Evolutionary conservation across 1,284 basidiomycete genomes (phyloP).

Genomic region (Gomphus bonarii): DNA sequence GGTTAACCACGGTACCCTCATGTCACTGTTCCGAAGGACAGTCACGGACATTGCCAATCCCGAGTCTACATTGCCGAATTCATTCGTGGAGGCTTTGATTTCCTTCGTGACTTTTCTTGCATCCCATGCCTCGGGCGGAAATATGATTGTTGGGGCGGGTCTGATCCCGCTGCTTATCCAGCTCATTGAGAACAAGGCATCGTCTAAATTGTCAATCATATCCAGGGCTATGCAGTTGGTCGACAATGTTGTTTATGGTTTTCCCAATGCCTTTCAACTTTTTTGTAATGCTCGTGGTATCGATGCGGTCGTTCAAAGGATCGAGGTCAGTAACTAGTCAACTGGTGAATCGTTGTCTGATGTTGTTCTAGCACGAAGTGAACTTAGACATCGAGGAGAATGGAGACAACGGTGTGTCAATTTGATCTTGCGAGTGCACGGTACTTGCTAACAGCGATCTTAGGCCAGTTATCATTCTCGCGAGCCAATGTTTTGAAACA

Average conservation of each 20-base stretch:
- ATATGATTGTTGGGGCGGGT: slow-evolving; percentile 96
- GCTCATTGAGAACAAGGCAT: slow-evolving; percentile 68
- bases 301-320: slow-evolving; percentile 75
- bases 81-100: slow-evolving; percentile 80
- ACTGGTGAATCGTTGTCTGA: slow-evolving; percentile 9
- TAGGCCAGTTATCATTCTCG: slow-evolving; percentile 56
- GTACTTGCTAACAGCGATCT: background rate
- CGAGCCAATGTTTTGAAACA: slow-evolving; percentile 77
- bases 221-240: slow-evolving; percentile 89
- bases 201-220: slow-evolving; percentile 58
- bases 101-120: slow-evolving; percentile 85
- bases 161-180: slow-evolving; percentile 85
- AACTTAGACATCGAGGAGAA: slow-evolving; percentile 55
- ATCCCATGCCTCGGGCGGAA: slow-evolving; percentile 75
- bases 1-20: slow-evolving; percentile 91
- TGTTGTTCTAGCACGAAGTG: slow-evolving; percentile 50
- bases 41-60: slow-evolving; percentile 59
- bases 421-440: background rate
- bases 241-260: slow-evolving; percentile 88
- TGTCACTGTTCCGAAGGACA: slow-evolving; percentile 78
- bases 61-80: slow-evolving; percentile 59
- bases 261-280: slow-evolving; percentile 78
- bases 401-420: slow-evolving; percentile 33
- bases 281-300: slow-evolving; percentile 85
- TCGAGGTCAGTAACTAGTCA: slow-evolving; percentile 49